Base-by-base conservation (phyloP, 495 filamentous ascomycete genomes). In the Penicillium taxi region DNA sequence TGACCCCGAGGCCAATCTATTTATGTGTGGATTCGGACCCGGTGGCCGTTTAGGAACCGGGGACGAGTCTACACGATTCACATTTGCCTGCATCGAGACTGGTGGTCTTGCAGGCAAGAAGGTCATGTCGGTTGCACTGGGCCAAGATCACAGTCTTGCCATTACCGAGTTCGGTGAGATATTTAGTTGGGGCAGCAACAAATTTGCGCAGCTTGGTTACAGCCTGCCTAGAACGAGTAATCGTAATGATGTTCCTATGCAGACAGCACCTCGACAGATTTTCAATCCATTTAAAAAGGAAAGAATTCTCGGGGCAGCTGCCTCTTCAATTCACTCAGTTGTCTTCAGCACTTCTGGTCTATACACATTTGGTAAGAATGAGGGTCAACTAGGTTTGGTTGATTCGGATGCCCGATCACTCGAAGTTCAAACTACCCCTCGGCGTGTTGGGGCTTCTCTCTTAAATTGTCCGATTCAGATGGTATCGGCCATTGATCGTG, bases 291-390 rank as follows among this genome's bases (percentile, higher is more conserved):
- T 98, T 44, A 96, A 95, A 53, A 78, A 85, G 47, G 93, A 98
- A 54, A 52, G 63, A 2, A 74, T 96, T 14, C 52, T 84, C 19
- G 93, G 93, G 7, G 78, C 81, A 30, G 87, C 91, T 2, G 90
- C 89, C n/a, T 96, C 89, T 6, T 70, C 86, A 1, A 80, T 93
- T 12, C 91, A 98, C 56, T 95, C 87, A 0, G 88, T 91, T 6
- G 86, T 85, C 3, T 83, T 91, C 49, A 96, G 85, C 4, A 66
- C 69, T 2, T 72, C 77, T 2, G 86, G 87, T 15, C 65, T 98
- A 4, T 98, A 83, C 53, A 94, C 86, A 4, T 98, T 93, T 69
- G 91, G 91, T 13, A 94, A 91, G 58, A 98, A 96, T 46, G 78
- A 93, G 45, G 91, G 91, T 15, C 91, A 98, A 48, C 74, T 98